Base-by-base conservation (phyloP, 2,329 filamentous ascomycete genomes). In the Beauveria brongniartii region DNA sequence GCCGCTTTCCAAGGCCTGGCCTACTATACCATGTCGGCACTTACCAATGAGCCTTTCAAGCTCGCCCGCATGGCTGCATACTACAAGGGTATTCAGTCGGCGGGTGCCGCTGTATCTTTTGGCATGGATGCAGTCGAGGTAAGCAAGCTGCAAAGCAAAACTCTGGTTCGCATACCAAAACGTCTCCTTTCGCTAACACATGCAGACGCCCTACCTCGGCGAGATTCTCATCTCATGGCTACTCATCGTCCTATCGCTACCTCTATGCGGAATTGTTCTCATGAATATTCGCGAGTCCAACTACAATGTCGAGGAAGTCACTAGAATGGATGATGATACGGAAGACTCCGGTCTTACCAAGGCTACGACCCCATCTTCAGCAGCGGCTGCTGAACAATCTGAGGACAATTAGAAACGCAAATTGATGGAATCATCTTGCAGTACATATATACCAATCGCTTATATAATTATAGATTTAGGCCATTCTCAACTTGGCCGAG, bases 71-170 rank as follows among this genome's bases (percentile, higher is more conserved):
- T 88, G 70, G 87, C 86, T 20, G 88, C 87, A 55, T 92, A 90
- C 77, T 92, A 92, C 79, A 92, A 92, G 74, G 88, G 88, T 18
- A 88, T 92, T 55, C 89, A 92, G 71, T 90, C 87, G 18, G 87
- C 86, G 5, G 89, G 89, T 67, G 82, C 85, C 1, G 89, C 87
- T 26, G 83, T 75, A 4, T 69, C 70, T 54, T 74, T 70, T 55
- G 68, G 70, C 5, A 67, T 76, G 22, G 74, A 76, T 57, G 68
- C 67, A 20, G 69, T 69, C 22, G 71, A 72, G 61, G 66, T 70
- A 26, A 58, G 63, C 16, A 24, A 41, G 20, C 37, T 18, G 34
- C 12, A 47, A 37, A 2, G 26, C 41, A 7, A 26, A 46, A 18
- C 7, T 34, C 43, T 2, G 28, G 5, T 30, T 8, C 9, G 30